Conservation (phyloP, 108 stramenopile species). For the Pseudonitzschia multiseries region DNA sequence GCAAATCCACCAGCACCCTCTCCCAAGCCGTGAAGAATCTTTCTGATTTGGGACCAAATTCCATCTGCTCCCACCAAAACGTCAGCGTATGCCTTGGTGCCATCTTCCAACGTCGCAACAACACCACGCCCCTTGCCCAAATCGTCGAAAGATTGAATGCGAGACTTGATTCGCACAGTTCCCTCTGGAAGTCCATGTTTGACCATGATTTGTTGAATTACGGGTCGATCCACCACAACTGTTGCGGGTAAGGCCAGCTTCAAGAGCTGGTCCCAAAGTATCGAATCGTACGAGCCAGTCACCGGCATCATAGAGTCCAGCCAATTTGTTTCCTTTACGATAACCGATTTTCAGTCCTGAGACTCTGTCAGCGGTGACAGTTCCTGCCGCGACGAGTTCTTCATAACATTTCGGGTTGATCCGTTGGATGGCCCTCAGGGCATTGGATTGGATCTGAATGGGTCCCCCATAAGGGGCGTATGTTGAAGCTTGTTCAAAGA, state of each 20-base stretch:
- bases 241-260: slow-evolving; percentile 91
- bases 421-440: slow-evolving; percentile 86
- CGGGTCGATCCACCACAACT: slow-evolving; percentile 95
- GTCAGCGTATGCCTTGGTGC: slow-evolving; percentile 87
- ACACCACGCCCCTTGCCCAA: slow-evolving; percentile 73
- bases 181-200: slow-evolving; percentile 87
- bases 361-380: slow-evolving; percentile 88
- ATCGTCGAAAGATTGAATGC: slow-evolving; percentile 75
- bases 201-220: slow-evolving; percentile 95
- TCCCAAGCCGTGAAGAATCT: slow-evolving; percentile 77
- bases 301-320: slow-evolving; percentile 82
- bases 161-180: slow-evolving; percentile 84
- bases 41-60: slow-evolving; percentile 90
- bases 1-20: slow-evolving; percentile 86
- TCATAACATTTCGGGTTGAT: slow-evolving; percentile 81
- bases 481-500: slow-evolving; percentile 87
- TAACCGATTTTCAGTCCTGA: slow-evolving; percentile 91
- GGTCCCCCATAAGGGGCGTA: slow-evolving; percentile 96
- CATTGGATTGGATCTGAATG: slow-evolving; percentile 97
- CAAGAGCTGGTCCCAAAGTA: slow-evolving; percentile 90
- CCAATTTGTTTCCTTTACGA: slow-evolving; percentile 69
- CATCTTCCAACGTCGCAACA: slow-evolving; percentile 73
- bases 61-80: slow-evolving; percentile 96
- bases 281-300: slow-evolving; percentile 95
- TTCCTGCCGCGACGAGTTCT: slow-evolving; percentile 79